Conservation (phyloP, 2,329 filamentous ascomycete genomes). For the Cadophora sp. region DNA sequence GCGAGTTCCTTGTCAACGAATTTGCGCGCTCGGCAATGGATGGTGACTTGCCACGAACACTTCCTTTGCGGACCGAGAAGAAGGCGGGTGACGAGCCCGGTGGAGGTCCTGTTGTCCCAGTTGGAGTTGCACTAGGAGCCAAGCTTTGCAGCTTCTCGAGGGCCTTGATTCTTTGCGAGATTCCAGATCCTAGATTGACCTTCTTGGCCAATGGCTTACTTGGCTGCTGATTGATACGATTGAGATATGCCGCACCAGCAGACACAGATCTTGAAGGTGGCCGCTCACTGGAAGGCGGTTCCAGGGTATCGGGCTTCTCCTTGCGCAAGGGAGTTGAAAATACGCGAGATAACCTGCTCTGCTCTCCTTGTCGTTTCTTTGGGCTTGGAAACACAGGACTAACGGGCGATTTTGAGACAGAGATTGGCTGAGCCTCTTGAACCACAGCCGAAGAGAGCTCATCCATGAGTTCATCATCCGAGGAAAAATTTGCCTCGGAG, state of each 20-base stretch:
- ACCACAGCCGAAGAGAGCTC: conserved; percentile 83
- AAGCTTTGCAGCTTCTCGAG: conserved; percentile 76
- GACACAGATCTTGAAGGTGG: conserved; percentile 47
- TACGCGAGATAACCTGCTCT: conserved; percentile 41
- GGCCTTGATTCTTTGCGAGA: conserved; percentile 93
- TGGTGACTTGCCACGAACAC: conserved; percentile 45
- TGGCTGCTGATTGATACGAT: conserved; percentile 59
- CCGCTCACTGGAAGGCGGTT: conserved; percentile 43
- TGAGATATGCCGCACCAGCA: conserved; percentile 61
- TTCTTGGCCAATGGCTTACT: conserved; percentile 70
- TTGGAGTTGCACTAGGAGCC: conserved; percentile 47
- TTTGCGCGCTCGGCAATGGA: conserved; percentile 48
- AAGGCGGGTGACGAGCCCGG: conserved; percentile 60
- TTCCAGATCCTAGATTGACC: conserved; percentile 84
- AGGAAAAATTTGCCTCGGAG: conserved; percentile 59
- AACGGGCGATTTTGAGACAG: conserved; percentile 83
- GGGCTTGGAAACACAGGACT: conserved; percentile 63
- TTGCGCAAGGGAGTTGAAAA: conserved; percentile 48
- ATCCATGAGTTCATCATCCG: conserved; percentile 85
- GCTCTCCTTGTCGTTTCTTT: conserved; percentile 36
- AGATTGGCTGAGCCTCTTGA: conserved; percentile 81
- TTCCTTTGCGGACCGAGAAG: conserved; percentile 62
- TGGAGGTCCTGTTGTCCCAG: conserved; percentile 30
- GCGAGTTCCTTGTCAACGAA: conserved; percentile 47
- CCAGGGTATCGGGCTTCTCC: conserved; percentile 48